phyloP scores from a whole-genome alignment of 1,284 basidiomycete genomes.

The Melampsora larici-populina region DNA sequence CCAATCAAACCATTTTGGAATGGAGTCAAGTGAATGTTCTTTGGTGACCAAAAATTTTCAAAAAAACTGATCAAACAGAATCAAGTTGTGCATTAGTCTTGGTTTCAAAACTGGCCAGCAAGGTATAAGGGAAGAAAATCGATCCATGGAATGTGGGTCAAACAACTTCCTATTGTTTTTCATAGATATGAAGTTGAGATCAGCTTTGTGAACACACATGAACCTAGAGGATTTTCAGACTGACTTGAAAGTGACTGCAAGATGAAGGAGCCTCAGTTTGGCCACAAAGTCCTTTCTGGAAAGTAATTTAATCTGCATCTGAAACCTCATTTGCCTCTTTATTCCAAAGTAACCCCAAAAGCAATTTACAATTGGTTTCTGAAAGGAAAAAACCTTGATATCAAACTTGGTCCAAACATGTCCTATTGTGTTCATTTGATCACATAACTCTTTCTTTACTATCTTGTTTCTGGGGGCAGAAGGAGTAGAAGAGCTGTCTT shows the following conservation, averaged over 20 bases:
- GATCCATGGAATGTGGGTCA: conserved; percentile 30
- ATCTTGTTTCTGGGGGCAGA: conserved; percentile 46
- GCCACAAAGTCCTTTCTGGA: conserved; percentile 24
- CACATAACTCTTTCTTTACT: conserved; percentile 56
- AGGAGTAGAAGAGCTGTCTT: conserved; percentile 53
- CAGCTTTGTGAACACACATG: neutral
- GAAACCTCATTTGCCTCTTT: conserved; percentile 24
- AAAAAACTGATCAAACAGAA: conserved; percentile 50
- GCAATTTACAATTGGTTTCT: too few relatives aligned
- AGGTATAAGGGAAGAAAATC: conserved; percentile 47
- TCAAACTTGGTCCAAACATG: conserved; percentile 82
- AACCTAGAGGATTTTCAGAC: too few relatives aligned
- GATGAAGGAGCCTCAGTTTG: conserved; percentile 20
- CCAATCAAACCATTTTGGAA: conserved; percentile 90
- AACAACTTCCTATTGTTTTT: conserved; percentile 22
- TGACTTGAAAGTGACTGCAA: conserved; percentile 35
- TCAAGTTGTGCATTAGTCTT: conserved; percentile 49
- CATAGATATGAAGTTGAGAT: neutral
- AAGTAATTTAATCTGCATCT: conserved; percentile 32
- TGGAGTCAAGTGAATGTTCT: conserved; percentile 67
- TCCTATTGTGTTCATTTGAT: conserved; percentile 75
- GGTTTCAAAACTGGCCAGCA: conserved; percentile 50
- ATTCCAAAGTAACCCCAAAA: too few relatives aligned
- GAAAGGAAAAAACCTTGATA: neutral
- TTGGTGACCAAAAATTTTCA: conserved; percentile 84